Evolutionary conservation across 768 basidiomycete species (phyloP).

Genomic region (Psilocybe subaeruginosa): DNA sequence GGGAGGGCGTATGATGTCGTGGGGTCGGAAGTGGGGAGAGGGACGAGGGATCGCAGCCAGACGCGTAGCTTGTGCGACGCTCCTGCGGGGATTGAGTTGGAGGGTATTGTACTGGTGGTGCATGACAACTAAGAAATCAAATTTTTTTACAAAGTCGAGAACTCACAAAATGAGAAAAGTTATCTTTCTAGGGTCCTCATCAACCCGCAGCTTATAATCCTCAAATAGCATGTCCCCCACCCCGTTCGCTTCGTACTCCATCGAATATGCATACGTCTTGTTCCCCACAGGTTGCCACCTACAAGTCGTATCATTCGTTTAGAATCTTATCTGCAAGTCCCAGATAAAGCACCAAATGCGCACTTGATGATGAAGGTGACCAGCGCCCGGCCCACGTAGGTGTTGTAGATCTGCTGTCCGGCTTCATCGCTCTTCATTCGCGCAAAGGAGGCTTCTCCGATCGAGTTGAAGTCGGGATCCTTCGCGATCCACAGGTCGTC

Average conservation of each 20-base stretch:
- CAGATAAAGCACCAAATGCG: constrained; percentile 10
- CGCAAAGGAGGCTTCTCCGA: constrained; percentile 61
- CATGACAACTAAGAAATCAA: too few relatives aligned
- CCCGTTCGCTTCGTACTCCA: constrained; percentile 70
- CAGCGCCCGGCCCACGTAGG: constrained; percentile 55
- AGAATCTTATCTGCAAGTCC: background rate
- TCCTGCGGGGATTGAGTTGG: constrained; percentile 53
- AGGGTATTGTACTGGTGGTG: constrained; percentile 51
- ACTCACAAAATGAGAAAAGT: constrained; percentile 67
- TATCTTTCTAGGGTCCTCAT: constrained; percentile 54
- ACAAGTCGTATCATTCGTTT: background rate
- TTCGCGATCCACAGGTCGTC: constrained; percentile 69
- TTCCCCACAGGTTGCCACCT: constrained; percentile 55
- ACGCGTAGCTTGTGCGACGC: constrained; percentile 67
- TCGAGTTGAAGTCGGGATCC: constrained; percentile 64
- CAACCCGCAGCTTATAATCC: constrained; percentile 52
- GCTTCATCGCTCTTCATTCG: constrained; percentile 43
- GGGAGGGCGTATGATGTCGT: constrained; percentile 35
- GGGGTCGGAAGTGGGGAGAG: constrained; percentile 30
- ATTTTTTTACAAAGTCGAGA: background rate
- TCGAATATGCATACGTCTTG: constrained; percentile 52
- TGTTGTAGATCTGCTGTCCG: constrained; percentile 56
- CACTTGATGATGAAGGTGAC: constrained; percentile 61
- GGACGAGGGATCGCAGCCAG: constrained; percentile 58
- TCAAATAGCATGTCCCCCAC: constrained; percentile 58